Base-by-base conservation (phyloP, 495 filamentous ascomycete species). In the Neurospora tetrasperma region DNA sequence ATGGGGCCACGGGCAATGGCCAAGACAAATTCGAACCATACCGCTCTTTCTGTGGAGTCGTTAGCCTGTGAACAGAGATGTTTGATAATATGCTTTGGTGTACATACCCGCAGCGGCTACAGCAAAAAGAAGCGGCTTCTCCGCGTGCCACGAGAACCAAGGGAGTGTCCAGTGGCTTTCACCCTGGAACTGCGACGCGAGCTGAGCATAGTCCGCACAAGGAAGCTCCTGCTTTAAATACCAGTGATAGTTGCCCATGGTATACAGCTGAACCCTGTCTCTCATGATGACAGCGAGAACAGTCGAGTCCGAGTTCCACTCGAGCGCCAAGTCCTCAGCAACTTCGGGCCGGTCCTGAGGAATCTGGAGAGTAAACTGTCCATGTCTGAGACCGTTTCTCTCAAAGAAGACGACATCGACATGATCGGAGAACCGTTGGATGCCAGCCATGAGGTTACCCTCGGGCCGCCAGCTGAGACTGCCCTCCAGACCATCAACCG, bases 351-450 rank as follows among this genome's bases (percentile, higher is more conserved):
- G 77, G 71, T 89, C 86, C 69, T 86, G 79, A 4, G 88, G 88
- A 3, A 92, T 81, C 62, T 91, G 88, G 16, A 98, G 85, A 27
- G 89, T 88, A 76, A 98, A 98, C 78, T 97, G 89, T 4, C 96
- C 96, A 83, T 99, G 96, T 35, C 96, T 89, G 69, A 99, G 86
- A 39, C 96, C 96, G 79, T 99, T 99, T 74, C 94, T 88, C 83
- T 99, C 96, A 77, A 99, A 99, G 82, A 98, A 98, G 4, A 97
- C 90, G 46, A 98, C 90, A 76, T 96, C 90, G n/a, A 92, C 82
- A 4, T 85, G 85, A 69, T 92, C 88, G 35, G 12, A 27, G 16
- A 89, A 80, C 14, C 91, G 87, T 79, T 96, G 93, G 73, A 96
- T 88, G 70, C 91, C 89, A 35, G 94, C 93, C 75, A 99, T 91